Evolutionary conservation across 305 asterid species (phyloP).

Genomic region (Solanum hybrid): DNA sequence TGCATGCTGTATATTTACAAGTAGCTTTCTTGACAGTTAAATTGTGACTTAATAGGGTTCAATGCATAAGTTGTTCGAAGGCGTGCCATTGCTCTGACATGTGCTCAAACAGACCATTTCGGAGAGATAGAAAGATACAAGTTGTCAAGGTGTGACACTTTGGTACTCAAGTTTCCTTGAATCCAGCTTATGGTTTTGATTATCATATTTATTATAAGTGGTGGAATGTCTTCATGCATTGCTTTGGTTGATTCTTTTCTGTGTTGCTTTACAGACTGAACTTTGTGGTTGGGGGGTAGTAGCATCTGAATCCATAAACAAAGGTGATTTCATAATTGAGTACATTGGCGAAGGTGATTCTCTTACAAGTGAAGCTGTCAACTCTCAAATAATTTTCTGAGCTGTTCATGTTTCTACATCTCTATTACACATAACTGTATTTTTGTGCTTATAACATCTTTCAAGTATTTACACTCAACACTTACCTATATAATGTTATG

Average conservation of each 20-base stretch:
- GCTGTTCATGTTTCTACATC: not conserved
- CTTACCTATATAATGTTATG: not conserved
- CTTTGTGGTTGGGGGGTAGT: slow-evolving; percentile 96
- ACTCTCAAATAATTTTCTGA: not conserved
- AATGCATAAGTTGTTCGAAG: slow-evolving; percentile 91
- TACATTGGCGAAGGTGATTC: slow-evolving; percentile 93
- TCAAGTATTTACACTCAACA: not conserved
- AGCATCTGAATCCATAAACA: slow-evolving; percentile 73
- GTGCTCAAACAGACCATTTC: slow-evolving; percentile 79
- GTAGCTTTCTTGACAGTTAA: not conserved
- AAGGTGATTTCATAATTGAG: slow-evolving; percentile 76
- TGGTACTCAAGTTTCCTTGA: not conserved
- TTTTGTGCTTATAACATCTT: not conserved
- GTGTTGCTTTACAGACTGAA: slow-evolving; percentile 56
- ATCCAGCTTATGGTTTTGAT: slow-evolving; percentile 3
- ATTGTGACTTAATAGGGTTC: slow-evolving; percentile 46
- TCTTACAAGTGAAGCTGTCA: not conserved
- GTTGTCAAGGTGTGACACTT: slow-evolving; percentile 68
- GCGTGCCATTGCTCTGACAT: slow-evolving; percentile 73
- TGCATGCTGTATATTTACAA: not conserved
- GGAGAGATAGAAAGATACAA: slow-evolving; percentile 60
- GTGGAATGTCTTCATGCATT: not conserved
- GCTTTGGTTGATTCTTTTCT: not conserved
- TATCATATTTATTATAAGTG: not conserved
- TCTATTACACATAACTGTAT: not conserved